Conservation (phyloP, 495 filamentous ascomycete species). For the Saxophila tyrrhenica region DNA sequence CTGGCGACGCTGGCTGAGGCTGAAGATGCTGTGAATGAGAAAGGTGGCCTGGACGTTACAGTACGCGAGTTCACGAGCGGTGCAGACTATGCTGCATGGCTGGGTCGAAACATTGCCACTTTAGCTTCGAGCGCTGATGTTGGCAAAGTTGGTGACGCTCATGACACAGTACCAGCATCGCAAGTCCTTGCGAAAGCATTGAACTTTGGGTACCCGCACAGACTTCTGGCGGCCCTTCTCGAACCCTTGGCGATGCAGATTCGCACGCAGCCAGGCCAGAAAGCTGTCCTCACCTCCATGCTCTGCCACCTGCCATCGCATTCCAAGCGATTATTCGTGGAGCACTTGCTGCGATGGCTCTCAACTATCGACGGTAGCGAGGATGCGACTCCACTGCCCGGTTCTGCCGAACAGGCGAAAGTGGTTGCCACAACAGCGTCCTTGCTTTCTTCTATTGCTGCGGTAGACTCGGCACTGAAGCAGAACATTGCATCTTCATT, state of each 20-base stretch:
- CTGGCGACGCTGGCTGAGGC: conserved; percentile 66
- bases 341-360: conserved; percentile 11
- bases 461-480: neutral
- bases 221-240: conserved; percentile 1
- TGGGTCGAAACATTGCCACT: conserved; percentile 55
- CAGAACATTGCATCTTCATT: neutral
- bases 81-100: conserved; percentile 56
- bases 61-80: conserved; percentile 56
- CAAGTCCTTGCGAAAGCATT: conserved; percentile 54
- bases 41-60: conserved; percentile 7
- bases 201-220: conserved; percentile 66
- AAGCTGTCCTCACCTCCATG: neutral
- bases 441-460: conserved; percentile 30
- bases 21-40: conserved; percentile 39
- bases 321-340: conserved; percentile 8
- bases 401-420: neutral
- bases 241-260: neutral
- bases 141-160: conserved; percentile 26
- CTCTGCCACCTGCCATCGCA: neutral
- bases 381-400: neutral
- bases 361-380: conserved; percentile 5
- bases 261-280: neutral
- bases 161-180: conserved; percentile 38
- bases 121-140: conserved; percentile 28
- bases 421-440: conserved; percentile 34